Base-by-base conservation (phyloP, 1,139 yeast species). In the Debaryomyces sp. region DNA sequence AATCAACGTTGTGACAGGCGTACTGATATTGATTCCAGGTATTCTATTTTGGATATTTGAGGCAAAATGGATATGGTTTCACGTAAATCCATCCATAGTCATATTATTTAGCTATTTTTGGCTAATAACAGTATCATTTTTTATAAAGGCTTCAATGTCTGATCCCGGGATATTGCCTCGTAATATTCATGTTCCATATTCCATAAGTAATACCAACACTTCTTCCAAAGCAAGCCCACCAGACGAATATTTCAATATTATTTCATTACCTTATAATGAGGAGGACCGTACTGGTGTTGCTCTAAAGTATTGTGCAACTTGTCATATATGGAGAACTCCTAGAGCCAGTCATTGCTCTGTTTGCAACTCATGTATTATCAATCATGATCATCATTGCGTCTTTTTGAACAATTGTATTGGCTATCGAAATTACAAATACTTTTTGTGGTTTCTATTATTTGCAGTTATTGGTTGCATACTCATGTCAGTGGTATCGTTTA, bases 131-230 rank as follows among this genome's bases (percentile, higher is more conserved):
- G 17, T 81, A 1, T 47, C 64, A 6, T 77, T 82, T 46, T 83
- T 83, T 54, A 51, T 84, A 6, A 76, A 70, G 51, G 84, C 87
- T 0, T 75, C 87, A 0, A 71, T 82, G 1, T 66, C 79, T 9
- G 96, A 89, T 58, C 89, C 96, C 0, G 96, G 96, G 0, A 67
- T 77, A 1, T 61, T 87, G n/a, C 92, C 96, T 0, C 70, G 84
- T 50, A 86, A 87, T 60, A 63, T 85, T 5, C 95, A 89, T 56
- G 42, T 84, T 1, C 79, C 85, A 0, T 36, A 37, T 18, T 34
- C 43, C 18, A 42, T 55, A 6, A 37, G 17, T 5, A 23, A 33
- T n/a, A 48, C 49, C 12, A 43, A 36, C 4, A 27, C 13, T 22
- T 47, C 48, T 43, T 43, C 68, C 67, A 32, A 62, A 62, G 18